Evolutionary conservation across 192 early-diverging fungal species (phyloP).

Genomic region (Coemansia sp.): DNA sequence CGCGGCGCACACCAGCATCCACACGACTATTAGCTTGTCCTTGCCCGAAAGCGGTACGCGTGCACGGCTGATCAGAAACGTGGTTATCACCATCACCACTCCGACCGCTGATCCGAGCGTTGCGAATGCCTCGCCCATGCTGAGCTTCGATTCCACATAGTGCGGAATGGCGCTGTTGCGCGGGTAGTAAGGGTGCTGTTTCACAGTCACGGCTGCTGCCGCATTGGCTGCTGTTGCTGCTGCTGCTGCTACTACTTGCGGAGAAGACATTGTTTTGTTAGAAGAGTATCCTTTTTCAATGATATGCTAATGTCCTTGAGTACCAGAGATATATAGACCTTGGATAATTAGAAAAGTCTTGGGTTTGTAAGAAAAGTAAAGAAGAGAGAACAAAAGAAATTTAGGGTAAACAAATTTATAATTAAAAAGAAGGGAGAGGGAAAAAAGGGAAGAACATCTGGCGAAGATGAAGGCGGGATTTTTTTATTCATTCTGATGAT

Average conservation of each 20-base stretch:
- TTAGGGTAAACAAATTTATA: background rate
- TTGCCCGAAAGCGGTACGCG: constrained; percentile 25
- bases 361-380: background rate
- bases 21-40: constrained; percentile 65
- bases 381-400: background rate
- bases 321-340: background rate
- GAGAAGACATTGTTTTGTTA: background rate
- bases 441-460: too few species aligned
- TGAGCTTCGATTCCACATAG: constrained; percentile 44
- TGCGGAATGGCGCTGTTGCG: constrained; percentile 35
- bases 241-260: background rate
- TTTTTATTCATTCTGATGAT: too few species aligned
- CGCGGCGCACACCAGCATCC: constrained; percentile 80
- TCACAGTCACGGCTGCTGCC: too few species aligned
- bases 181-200: constrained; percentile 46
- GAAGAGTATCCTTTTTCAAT: too few species aligned
- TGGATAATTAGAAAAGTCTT: background rate
- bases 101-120: constrained; percentile 35
- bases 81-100: constrained; percentile 16
- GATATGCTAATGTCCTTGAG: background rate
- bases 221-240: background rate
- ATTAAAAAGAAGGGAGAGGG: background rate
- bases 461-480: too few species aligned
- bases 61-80: constrained; percentile 25
- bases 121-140: constrained; percentile 28